phyloP scores from a whole-genome alignment of 2,329 filamentous ascomycete species.

The Grosmannia clavigera region DNA sequence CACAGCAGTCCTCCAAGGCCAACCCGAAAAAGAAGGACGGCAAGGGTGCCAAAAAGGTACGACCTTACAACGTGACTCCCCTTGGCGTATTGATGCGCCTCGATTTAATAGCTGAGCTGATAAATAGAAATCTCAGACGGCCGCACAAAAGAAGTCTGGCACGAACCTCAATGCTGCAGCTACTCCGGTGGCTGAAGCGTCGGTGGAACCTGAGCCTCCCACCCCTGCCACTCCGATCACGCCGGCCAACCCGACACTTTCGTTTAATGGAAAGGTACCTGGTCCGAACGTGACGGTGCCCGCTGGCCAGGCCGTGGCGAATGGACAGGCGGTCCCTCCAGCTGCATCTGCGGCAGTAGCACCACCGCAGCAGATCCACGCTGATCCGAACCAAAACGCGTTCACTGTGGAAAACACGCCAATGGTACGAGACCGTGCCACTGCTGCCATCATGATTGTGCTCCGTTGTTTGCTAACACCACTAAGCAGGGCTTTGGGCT shows the following conservation, averaged over 20 bases:
- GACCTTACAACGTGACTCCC: background rate
- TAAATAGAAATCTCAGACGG: slow-evolving; percentile 27
- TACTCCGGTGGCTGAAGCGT: slow-evolving; percentile 44
- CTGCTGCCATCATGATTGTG: background rate
- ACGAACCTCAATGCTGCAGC: slow-evolving; percentile 38
- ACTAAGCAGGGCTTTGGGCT: slow-evolving; percentile 31
- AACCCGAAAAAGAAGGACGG: slow-evolving; percentile 67
- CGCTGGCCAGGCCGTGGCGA: slow-evolving; percentile 21
- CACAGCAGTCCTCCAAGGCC: slow-evolving; percentile 59
- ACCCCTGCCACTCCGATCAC: slow-evolving; percentile 54
- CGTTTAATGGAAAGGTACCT: slow-evolving; percentile 30
- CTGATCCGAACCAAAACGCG: slow-evolving; percentile 33
- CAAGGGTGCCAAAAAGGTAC: slow-evolving; percentile 57
- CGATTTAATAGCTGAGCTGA: slow-evolving; percentile 1
- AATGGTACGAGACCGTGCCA: slow-evolving; percentile 21
- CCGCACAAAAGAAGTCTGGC: slow-evolving; percentile 51
- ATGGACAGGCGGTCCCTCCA: slow-evolving; percentile 31
- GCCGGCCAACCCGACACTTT: slow-evolving; percentile 34
- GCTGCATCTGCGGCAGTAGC: slow-evolving; percentile 30
- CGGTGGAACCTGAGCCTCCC: slow-evolving; percentile 43
- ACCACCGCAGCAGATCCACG: slow-evolving; percentile 27
- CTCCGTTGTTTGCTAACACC: slow-evolving; percentile 8
- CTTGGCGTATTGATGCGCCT: background rate
- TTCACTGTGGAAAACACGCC: slow-evolving; percentile 31
- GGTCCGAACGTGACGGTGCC: slow-evolving; percentile 25